phyloP scores from a whole-genome alignment of 331 rosid genomes.

The Acacia pycnantha region DNA sequence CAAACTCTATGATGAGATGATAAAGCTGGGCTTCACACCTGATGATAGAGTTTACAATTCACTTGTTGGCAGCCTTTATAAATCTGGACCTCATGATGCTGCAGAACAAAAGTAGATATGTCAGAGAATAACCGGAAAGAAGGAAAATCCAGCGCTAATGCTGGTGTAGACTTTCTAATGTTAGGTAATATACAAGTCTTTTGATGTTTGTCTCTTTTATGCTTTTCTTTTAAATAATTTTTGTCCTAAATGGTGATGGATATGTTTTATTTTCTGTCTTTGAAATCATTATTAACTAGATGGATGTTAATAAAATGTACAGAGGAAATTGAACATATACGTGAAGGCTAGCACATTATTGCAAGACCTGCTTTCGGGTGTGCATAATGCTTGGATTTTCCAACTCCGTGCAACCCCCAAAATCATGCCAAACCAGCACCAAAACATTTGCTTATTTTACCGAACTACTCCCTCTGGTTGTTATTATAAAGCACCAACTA shows the following conservation, averaged over 20 bases:
- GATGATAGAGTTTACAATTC: conserved; percentile 71
- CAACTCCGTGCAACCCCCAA: background rate
- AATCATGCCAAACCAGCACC: background rate
- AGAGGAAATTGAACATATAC: background rate
- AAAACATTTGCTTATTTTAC: background rate
- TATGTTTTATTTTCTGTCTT: background rate
- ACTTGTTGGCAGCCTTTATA: conserved; percentile 71
- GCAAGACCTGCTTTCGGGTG: background rate
- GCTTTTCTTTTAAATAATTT: background rate
- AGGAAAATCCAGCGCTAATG: conserved; percentile 9
- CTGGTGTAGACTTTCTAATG: background rate
- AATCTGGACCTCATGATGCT: conserved; percentile 22
- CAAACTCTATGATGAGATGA: conserved; percentile 74
- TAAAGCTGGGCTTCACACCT: conserved; percentile 53
- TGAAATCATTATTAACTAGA: background rate
- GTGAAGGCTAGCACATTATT: background rate
- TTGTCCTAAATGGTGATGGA: background rate
- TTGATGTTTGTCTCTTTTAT: background rate
- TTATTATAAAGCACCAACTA: too few relatives aligned
- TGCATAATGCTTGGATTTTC: background rate
- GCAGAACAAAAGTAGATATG: background rate
- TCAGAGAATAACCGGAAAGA: background rate
- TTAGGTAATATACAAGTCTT: background rate
- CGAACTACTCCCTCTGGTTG: background rate
- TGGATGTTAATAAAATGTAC: background rate